Evolutionary conservation across 2,329 filamentous ascomycete genomes (phyloP).

Genomic region (Clonostachys rhizophaga): DNA sequence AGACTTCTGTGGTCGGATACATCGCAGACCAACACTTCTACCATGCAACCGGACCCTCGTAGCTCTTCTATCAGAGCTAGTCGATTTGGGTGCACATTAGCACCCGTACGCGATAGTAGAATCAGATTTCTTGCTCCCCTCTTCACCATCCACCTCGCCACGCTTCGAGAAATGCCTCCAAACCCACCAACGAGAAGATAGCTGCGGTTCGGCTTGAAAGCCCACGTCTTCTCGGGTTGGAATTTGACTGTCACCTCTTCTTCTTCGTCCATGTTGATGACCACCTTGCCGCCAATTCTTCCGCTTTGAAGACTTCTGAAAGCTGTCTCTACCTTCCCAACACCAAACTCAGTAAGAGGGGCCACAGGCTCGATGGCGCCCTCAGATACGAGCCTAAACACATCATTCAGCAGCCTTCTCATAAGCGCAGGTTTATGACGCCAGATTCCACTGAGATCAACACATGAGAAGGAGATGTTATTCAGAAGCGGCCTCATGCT

Average conservation of each 20-base stretch:
- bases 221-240: neutral
- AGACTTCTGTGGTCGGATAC: conserved; percentile 3
- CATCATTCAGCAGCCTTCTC: conserved; percentile 17
- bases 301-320: conserved; percentile 33
- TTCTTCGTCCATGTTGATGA: conserved; percentile 13
- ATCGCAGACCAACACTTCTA: conserved; percentile 12
- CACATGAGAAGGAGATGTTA: conserved; percentile 7
- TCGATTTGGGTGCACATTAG: conserved; percentile 6
- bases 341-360: conserved; percentile 8
- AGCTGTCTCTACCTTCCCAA: conserved; percentile 23
- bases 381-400: conserved; percentile 7
- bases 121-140: conserved; percentile 11
- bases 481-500: conserved; percentile 7
- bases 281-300: conserved; percentile 33
- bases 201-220: conserved; percentile 2
- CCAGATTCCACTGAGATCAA: conserved; percentile 9
- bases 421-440: conserved; percentile 6
- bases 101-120: neutral
- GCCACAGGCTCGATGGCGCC: conserved; percentile 2
- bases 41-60: conserved; percentile 10
- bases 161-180: conserved; percentile 9
- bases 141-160: conserved; percentile 4
- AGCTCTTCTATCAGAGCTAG: conserved; percentile 16
- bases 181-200: conserved; percentile 12
- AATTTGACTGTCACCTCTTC: conserved; percentile 5